phyloP scores from a whole-genome alignment of 495 filamentous ascomycete genomes.

The Neurospora discreta region DNA sequence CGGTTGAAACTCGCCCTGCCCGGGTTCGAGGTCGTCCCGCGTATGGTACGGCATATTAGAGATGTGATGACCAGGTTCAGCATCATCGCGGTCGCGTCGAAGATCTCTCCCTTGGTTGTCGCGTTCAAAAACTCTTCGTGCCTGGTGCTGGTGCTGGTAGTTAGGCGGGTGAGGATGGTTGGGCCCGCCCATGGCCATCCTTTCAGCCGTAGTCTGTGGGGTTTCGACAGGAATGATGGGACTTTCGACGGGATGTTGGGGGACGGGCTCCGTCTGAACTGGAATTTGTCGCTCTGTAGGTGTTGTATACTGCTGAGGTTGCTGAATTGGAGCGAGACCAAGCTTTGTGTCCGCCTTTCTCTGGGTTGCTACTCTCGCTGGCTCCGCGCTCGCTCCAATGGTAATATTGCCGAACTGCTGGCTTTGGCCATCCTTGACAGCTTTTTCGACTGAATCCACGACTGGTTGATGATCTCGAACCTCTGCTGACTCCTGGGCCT shows the following conservation, averaged over 20 bases:
- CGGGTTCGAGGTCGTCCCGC: conserved; percentile 29
- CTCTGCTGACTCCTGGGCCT: neutral
- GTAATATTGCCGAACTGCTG: neutral
- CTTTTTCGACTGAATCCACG: neutral
- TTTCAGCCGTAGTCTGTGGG: neutral
- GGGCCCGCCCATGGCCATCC: neutral
- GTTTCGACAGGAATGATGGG: neutral
- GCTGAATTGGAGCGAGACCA: conserved; percentile 9
- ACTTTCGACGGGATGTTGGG: neutral
- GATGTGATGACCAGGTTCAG: conserved; percentile 24
- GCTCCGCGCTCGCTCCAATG: neutral
- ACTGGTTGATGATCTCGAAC: neutral
- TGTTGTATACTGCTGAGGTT: conserved; percentile 1
- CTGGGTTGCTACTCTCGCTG: conserved; percentile 8
- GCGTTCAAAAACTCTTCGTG: conserved; percentile 5
- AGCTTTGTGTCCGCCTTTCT: conserved; percentile 21
- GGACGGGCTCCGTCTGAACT: neutral
- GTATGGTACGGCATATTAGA: conserved; percentile 33
- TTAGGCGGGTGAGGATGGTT: neutral
- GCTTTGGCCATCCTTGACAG: neutral
- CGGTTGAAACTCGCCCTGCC: conserved; percentile 33
- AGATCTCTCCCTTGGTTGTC: neutral
- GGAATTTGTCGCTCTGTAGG: neutral
- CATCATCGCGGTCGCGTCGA: conserved; percentile 9
- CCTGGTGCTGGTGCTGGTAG: neutral